phyloP scores from a whole-genome alignment of 371 early-diverging fungal genomes.

The Basidiobolus meristosporus region DNA sequence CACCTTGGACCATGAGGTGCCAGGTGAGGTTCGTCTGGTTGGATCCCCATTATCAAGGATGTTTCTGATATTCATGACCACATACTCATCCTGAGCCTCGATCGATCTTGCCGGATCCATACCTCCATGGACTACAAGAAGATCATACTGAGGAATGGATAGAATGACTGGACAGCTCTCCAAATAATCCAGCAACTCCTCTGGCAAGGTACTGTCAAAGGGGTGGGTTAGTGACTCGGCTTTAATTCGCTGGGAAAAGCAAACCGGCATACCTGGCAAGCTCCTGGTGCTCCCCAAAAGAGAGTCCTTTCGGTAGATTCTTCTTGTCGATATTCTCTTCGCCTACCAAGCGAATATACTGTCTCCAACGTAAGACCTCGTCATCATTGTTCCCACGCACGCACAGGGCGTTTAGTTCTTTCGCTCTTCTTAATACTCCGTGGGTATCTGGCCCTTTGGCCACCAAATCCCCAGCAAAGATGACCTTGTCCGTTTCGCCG shows the following conservation, averaged over 20 bases:
- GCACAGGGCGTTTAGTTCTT: conserved; percentile 22
- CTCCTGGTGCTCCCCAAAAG: conserved; percentile 15
- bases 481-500: conserved; percentile 23
- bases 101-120: conserved; percentile 25
- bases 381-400: conserved; percentile 70
- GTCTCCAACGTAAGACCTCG: conserved; percentile 34
- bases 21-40: conserved; percentile 11
- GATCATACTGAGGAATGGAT: conserved; percentile 21
- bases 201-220: conserved; percentile 19
- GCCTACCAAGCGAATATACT: conserved; percentile 9
- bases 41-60: conserved; percentile 13
- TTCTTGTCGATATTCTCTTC: conserved; percentile 11
- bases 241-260: neutral
- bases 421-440: conserved; percentile 31
- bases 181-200: conserved; percentile 31
- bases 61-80: conserved; percentile 29
- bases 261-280: conserved; percentile 15
- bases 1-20: conserved; percentile 20
- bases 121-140: conserved; percentile 44
- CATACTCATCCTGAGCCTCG: conserved; percentile 21
- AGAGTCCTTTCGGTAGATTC: conserved; percentile 15
- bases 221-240: conserved; percentile 6
- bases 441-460: conserved; percentile 45
- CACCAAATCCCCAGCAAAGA: conserved; percentile 47
- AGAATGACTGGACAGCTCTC: conserved; percentile 32